Percentiles rank a stretch among this genome's conserved stretches.
Conservation (phyloP, 306 rosid species). For the Cucumis sativus region DNA sequence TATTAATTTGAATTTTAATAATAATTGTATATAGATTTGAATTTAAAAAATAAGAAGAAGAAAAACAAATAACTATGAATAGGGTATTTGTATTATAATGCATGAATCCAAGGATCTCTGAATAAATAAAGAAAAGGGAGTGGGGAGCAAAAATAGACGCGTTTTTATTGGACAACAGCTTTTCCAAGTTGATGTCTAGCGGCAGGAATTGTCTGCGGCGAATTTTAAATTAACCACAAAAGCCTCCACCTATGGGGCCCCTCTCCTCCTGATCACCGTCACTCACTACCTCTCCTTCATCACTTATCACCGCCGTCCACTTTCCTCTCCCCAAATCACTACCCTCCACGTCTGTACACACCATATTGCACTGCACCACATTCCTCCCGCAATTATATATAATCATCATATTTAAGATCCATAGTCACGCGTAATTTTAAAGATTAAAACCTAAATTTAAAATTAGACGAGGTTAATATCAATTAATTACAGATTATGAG, state of each 20-base stretch:
- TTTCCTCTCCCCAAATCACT: not conserved
- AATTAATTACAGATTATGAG: no score
- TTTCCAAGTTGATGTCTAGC: not conserved
- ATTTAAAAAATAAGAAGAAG: no score
- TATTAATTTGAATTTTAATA: no score
- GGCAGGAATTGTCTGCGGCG: constrained; percentile 4
- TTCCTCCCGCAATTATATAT: not conserved
- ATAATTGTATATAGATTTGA: no score
- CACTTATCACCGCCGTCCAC: not conserved
- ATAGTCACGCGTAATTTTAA: not conserved
- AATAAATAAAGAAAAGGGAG: not conserved
- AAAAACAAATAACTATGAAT: no score
- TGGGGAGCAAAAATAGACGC: not conserved
- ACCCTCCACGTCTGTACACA: not conserved
- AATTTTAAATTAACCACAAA: not conserved
- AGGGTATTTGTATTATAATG: no score
- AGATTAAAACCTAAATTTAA: not conserved
- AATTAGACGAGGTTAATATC: no score
- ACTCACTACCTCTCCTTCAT: not conserved
- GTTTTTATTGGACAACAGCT: constrained; percentile 4
- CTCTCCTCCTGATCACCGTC: constrained; percentile 21
- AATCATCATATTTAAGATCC: not conserved
- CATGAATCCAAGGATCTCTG: no score
- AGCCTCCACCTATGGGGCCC: not conserved
- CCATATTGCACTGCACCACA: not conserved